Conservation (phyloP, 2,329 filamentous ascomycete genomes). For the Exophiala viscosa region DNA sequence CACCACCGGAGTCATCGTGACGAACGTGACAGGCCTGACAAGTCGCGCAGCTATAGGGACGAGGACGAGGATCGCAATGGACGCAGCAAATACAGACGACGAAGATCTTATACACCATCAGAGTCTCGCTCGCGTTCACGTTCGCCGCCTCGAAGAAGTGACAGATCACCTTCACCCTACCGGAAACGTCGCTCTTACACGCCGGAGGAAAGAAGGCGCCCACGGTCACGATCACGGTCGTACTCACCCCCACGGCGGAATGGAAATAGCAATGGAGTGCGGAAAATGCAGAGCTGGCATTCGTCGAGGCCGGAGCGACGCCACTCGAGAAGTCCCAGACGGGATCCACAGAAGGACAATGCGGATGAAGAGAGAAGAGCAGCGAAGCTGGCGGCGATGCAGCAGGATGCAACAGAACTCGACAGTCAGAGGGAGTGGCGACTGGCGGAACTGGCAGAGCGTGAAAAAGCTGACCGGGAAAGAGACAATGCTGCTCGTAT, state of each 20-base stretch:
- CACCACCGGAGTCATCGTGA: conserved; percentile 23
- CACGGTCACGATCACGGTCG: conserved; percentile 32
- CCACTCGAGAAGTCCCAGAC: conserved; percentile 28
- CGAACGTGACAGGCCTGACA: conserved; percentile 12
- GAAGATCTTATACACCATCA: conserved; percentile 41
- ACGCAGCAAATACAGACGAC: conserved; percentile 34
- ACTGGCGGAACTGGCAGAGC: conserved; percentile 62
- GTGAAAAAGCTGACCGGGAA: conserved; percentile 61
- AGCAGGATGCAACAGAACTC: conserved; percentile 64
- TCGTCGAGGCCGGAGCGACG: conserved; percentile 20
- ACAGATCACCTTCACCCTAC: conserved; percentile 31
- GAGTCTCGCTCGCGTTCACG: conserved; percentile 26
- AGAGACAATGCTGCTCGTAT: conserved; percentile 63
- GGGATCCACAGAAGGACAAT: conserved; percentile 14
- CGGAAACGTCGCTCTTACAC: conserved; percentile 28
- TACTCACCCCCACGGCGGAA: conserved; percentile 28
- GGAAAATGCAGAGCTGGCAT: conserved; percentile 30
- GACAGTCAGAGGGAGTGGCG: conserved; percentile 67
- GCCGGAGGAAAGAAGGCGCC: conserved; percentile 30
- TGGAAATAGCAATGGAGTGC: conserved; percentile 34
- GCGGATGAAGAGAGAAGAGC: conserved; percentile 55
- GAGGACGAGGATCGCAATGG: conserved; percentile 24
- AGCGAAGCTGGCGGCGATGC: conserved; percentile 69
- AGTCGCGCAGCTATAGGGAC: conserved; percentile 25
- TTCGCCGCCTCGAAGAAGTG: conserved; percentile 28